Evolutionary conservation across 345 rosid species (phyloP), one percentile per base, ranked within the genome.

Genomic region (Capsella bursapastoris): DNA sequence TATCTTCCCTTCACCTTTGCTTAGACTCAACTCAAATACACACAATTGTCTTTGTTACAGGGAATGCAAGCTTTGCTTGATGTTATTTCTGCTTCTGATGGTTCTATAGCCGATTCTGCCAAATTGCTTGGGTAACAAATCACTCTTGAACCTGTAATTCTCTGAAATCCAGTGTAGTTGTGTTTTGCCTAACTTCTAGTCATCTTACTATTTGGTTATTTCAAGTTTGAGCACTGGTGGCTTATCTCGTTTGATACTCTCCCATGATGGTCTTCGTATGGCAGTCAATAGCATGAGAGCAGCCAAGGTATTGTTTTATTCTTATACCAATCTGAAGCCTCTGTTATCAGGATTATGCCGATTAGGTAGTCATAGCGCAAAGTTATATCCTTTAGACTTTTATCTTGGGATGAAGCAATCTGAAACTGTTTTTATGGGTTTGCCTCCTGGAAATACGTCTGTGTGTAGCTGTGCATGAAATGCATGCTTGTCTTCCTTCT

Each of bases 1-100:
- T 31, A 27, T 6, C 37, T 34, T 34, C 37, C 37, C 37, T 34
- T 1, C 1, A 38, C 43, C 43, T 38, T 38, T 38, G 11, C 12
- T 38, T 38, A 8, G 11, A 11, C 66, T 40, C 60, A 31, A 31
- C 6, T 35, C 22, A 18, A 18, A 18, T 18, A 18, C 22, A 50
- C 25, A 37, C 22, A 29, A 1, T 32, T 68, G 34, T 66, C 14
- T 41, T 14, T 47, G 47, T 2, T 56, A 49, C 75, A 90, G 98
- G 99, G 99, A 68, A 88, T 92, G 97, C 93, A 86, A 85, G 93
- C 97, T 57, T 72, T 95, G 63, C 81, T 95, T 76, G 97, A 95
- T 66, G 81, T 95, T 15, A 66, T 92, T 35, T 80, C 74, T 77
- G 96, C 92, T 48, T 86, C 84, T 41, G 93, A 86, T 12, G 97